phyloP scores from a whole-genome alignment of 2,329 filamentous ascomycete species.

The Penicillium olsonii region DNA sequence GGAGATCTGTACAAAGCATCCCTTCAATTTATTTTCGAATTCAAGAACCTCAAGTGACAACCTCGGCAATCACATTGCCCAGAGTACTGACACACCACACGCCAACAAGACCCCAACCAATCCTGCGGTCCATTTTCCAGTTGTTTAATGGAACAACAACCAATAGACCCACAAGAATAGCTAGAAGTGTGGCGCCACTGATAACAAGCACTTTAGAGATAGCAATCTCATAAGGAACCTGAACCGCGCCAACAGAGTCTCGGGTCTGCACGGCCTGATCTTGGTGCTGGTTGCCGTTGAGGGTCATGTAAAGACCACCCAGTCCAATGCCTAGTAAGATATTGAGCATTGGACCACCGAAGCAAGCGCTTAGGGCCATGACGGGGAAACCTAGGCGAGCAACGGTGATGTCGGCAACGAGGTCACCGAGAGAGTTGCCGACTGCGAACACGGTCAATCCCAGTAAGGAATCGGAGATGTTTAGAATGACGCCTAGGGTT shows the following conservation, averaged over 20 bases:
- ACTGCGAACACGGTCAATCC: constrained; percentile 95
- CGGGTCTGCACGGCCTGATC: constrained; percentile 3
- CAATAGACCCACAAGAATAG: constrained; percentile 77
- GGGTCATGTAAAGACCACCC: constrained; percentile 83
- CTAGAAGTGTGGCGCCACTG: constrained; percentile 76
- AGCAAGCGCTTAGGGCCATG: constrained; percentile 93
- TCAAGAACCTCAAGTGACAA: constrained; percentile 39
- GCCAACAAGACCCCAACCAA: constrained; percentile 77
- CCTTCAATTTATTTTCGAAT: background rate
- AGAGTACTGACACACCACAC: constrained; percentile 81
- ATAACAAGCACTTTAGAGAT: constrained; percentile 84
- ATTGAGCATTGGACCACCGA: constrained; percentile 98
- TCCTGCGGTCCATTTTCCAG: constrained; percentile 79
- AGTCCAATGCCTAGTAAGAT: constrained; percentile 94
- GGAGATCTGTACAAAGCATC: background rate
- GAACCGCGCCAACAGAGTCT: background rate
- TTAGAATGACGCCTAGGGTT: constrained; percentile 84
- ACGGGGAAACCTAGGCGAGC: constrained; percentile 91
- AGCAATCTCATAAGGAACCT: constrained; percentile 73
- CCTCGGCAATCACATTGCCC: constrained; percentile 78
- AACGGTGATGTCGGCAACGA: constrained; percentile 93
- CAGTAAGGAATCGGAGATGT: constrained; percentile 91
- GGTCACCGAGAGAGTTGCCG: constrained; percentile 89
- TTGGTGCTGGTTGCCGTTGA: constrained; percentile 49
- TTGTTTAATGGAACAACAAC: constrained; percentile 80